Percentiles rank a stretch among this genome's conserved stretches.
These are phyloP conservation scores for Neurospora discreta DNA, from an alignment of 495 filamentous ascomycete species.

Conservation along the genomic window DNA sequence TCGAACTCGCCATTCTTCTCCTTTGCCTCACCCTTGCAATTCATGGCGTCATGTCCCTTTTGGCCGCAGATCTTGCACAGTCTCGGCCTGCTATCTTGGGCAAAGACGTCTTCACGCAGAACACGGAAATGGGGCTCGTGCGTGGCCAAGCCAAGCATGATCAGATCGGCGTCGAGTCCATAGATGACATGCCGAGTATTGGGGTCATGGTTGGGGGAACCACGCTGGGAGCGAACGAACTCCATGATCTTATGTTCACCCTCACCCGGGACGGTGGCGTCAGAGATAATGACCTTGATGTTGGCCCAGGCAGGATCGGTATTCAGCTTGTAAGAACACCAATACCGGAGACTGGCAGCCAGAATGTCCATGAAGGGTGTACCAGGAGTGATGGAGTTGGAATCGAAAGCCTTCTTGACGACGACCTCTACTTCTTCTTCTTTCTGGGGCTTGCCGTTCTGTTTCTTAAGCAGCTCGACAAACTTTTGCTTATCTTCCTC, in stretches of 20 bases:
- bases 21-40: conserved; percentile 74
- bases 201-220: conserved; percentile 82
- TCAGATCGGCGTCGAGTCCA: conserved; percentile 91
- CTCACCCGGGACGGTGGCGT: conserved; percentile 94
- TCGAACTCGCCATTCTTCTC: conserved; percentile 76
- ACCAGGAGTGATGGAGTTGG: conserved; percentile 94
- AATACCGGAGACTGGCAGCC: conserved; percentile 83
- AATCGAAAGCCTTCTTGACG: conserved; percentile 90
- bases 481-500: conserved; percentile 84
- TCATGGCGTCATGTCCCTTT: conserved; percentile 72
- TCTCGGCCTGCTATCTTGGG: conserved; percentile 69
- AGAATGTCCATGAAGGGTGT: conserved; percentile 99
- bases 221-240: conserved; percentile 87
- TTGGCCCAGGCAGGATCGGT: conserved; percentile 95
- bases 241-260: conserved; percentile 99
- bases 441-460: conserved; percentile 52
- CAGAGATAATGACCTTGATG: conserved; percentile 95
- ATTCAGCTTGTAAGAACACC: conserved; percentile 93
- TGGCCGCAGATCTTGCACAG: conserved; percentile 83
- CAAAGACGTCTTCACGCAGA: conserved; percentile 93
- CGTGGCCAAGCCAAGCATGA: conserved; percentile 95
- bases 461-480: conserved; percentile 63
- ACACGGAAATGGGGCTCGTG: conserved; percentile 98
- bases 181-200: conserved; percentile 96
- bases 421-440: conserved; percentile 51